phyloP scores from a whole-genome alignment of 1,284 basidiomycete species.

The Austroboletus novae-zelandiae region DNA sequence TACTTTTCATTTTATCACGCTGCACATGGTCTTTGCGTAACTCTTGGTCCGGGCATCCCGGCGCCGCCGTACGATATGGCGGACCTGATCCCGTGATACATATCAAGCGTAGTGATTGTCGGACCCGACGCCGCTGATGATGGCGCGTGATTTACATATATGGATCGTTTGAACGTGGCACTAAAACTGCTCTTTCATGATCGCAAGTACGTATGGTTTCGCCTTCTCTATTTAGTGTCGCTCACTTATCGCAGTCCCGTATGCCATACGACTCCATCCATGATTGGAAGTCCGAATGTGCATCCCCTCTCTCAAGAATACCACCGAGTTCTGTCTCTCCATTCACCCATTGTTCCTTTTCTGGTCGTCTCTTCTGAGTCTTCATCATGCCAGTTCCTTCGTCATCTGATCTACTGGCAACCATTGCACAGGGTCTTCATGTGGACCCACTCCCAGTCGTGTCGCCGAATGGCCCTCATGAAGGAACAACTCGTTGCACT shows the following conservation, averaged over 20 bases:
- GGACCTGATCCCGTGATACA: background rate
- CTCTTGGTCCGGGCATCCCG: constrained; percentile 15
- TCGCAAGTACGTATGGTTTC: constrained; percentile 1
- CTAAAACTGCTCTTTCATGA: background rate
- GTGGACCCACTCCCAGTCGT: constrained; percentile 1
- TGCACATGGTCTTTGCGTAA: constrained; percentile 4
- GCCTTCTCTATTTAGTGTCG: background rate
- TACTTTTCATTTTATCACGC: background rate
- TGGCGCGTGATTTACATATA: constrained; percentile 1
- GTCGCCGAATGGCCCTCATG: background rate
- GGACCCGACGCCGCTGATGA: background rate
- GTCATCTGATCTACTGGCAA: constrained; percentile 1
- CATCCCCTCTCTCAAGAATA: background rate
- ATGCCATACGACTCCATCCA: background rate
- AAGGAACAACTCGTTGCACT: background rate
- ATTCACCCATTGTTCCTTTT: background rate
- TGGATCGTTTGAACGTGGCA: constrained; percentile 2
- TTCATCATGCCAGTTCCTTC: background rate
- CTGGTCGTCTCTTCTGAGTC: background rate
- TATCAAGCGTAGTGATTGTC: background rate
- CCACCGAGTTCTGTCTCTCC: background rate
- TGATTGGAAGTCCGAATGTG: constrained; percentile 5
- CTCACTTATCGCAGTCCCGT: constrained; percentile 3
- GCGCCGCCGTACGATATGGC: constrained; percentile 25
- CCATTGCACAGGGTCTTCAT: background rate